These are phyloP conservation scores for Agaricus blazei DNA, from an alignment of 768 basidiomycete genomes.

Conservation along the genomic window DNA sequence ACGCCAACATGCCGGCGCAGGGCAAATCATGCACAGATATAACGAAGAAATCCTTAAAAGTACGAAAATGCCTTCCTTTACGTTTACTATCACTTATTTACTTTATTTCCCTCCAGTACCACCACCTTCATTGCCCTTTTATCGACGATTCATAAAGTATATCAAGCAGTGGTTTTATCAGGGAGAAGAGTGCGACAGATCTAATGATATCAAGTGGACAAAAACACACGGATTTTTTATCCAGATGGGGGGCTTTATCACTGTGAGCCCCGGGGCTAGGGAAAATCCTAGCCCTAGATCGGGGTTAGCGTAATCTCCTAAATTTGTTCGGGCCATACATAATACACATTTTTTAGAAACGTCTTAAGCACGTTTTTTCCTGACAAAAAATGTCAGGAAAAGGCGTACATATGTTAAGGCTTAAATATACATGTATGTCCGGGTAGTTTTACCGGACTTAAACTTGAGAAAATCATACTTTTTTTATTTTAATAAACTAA, in stretches of 20 bases:
- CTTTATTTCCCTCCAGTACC: neutral
- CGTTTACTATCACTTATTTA: neutral
- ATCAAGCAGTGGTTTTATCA: neutral
- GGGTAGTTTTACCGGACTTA: no score
- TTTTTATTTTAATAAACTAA: no score
- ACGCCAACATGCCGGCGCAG: constrained; percentile 3
- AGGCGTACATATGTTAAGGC: no score
- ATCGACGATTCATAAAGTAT: neutral
- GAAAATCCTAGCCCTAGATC: no score
- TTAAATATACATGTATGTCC: no score
- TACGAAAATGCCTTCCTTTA: neutral
- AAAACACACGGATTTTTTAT: constrained; percentile 14
- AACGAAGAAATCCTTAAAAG: neutral
- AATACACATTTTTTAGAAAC: no score
- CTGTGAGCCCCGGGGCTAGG: no score
- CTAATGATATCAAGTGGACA: constrained; percentile 6
- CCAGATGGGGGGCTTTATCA: constrained; percentile 12
- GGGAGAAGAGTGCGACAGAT: neutral
- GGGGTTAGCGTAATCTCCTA: no score
- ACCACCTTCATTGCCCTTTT: neutral
- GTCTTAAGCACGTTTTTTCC: no score
- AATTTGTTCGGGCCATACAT: no score
- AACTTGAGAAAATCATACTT: no score
- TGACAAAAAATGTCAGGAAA: no score
- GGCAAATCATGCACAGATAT: neutral